Percentiles rank a stretch among this genome's conserved stretches.
Evolutionary conservation across 192 early-diverging fungal genomes (phyloP).

Genomic region (Phlyctochytrium planicorne): DNA sequence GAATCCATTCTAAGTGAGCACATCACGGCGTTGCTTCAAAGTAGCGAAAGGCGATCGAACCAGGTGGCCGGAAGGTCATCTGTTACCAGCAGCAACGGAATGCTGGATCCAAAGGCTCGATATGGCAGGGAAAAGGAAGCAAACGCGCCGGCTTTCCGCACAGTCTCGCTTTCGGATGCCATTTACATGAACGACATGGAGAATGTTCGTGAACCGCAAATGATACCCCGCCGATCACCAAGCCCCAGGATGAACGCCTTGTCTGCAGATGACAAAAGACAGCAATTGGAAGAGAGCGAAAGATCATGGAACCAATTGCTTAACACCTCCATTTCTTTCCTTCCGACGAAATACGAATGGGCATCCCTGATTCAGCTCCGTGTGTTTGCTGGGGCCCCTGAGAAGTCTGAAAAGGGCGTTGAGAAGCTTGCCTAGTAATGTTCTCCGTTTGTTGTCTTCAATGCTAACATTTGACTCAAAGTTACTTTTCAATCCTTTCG

Average conservation of each 20-base stretch:
- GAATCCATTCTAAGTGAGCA: neutral
- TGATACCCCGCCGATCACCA: too few relatives aligned
- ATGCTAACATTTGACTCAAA: slow-evolving; percentile 25
- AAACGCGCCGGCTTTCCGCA: neutral
- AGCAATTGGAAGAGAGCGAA: slow-evolving; percentile 18
- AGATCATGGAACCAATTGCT: slow-evolving; percentile 10
- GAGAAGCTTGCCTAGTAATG: slow-evolving; percentile 51
- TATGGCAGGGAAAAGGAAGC: too few relatives aligned
- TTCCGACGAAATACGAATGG: slow-evolving; percentile 52
- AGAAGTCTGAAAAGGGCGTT: slow-evolving; percentile 46
- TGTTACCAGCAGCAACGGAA: neutral
- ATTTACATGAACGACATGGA: neutral
- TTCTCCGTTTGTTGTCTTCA: neutral
- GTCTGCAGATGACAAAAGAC: neutral
- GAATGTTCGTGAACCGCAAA: too few relatives aligned
- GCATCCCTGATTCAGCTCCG: slow-evolving; percentile 50
- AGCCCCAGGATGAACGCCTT: neutral
- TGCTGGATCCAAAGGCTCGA: too few relatives aligned
- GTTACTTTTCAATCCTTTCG: slow-evolving; percentile 54
- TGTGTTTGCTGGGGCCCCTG: slow-evolving; percentile 55
- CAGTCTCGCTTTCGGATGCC: neutral
- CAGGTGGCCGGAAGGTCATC: neutral
- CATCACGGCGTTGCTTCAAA: neutral
- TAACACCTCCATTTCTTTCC: slow-evolving; percentile 23
- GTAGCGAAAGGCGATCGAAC: neutral